phyloP scores from a whole-genome alignment of 495 filamentous ascomycete genomes.

The Aspergillus kassunensis region DNA sequence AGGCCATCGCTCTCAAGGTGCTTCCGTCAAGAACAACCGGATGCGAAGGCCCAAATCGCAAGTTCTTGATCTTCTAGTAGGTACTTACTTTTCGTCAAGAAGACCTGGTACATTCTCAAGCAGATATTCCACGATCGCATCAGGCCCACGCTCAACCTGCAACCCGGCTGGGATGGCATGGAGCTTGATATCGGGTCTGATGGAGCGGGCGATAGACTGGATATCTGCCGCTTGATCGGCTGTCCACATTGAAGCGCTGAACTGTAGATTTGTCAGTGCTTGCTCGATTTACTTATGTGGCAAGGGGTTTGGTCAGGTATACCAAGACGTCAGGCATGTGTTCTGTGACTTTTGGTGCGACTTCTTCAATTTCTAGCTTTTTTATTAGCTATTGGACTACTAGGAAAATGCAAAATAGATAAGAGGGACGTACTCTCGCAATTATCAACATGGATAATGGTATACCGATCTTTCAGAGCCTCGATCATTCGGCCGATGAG shows the following conservation, averaged over 20 bases:
- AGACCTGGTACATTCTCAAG: constrained; percentile 53
- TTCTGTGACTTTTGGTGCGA: constrained; percentile 45
- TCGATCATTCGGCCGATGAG: constrained; percentile 58
- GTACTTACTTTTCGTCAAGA: constrained; percentile 29
- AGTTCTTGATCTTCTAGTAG: no score
- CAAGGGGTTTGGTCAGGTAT: constrained; percentile 15
- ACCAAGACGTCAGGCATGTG: constrained; percentile 51
- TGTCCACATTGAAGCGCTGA: constrained; percentile 68
- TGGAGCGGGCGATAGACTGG: constrained; percentile 48
- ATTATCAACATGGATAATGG: constrained; percentile 56
- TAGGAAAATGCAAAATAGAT: background rate
- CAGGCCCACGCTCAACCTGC: constrained; percentile 60
- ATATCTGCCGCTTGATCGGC: constrained; percentile 53
- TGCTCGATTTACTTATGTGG: background rate
- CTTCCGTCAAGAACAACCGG: no score
- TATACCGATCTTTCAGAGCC: constrained; percentile 55
- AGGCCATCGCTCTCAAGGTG: no score
- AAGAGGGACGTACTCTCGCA: constrained; percentile 43
- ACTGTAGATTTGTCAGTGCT: constrained; percentile 30
- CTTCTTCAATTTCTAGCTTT: constrained; percentile 45
- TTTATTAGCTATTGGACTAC: constrained; percentile 4
- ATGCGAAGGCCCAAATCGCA: no score
- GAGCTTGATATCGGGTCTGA: constrained; percentile 50
- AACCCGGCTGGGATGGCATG: constrained; percentile 61
- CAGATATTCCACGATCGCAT: constrained; percentile 63